Evolutionary conservation across 2,329 filamentous ascomycete species (phyloP).

Genomic region (Volutella citrinella): DNA sequence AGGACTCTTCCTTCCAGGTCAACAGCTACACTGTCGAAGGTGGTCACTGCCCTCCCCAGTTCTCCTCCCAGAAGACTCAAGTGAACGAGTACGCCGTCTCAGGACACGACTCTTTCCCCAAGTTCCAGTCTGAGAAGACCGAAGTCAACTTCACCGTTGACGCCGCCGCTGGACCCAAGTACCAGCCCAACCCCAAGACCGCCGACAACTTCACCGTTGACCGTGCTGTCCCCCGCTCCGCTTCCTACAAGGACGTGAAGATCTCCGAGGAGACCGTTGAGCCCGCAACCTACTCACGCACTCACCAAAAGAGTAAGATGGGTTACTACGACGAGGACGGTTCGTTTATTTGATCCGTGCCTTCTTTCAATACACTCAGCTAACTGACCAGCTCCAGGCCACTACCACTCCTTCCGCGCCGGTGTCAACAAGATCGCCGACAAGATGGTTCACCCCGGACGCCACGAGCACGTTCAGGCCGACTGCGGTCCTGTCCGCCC

Average conservation of each 20-base stretch:
- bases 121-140: slow-evolving; percentile 12
- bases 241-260: slow-evolving; percentile 3
- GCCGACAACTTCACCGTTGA: slow-evolving; percentile 17
- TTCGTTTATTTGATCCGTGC: slow-evolving; percentile 34
- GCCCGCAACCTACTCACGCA: slow-evolving; percentile 41
- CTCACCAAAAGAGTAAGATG: slow-evolving; percentile 54
- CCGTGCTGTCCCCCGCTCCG: slow-evolving; percentile 5
- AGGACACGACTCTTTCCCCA: slow-evolving; percentile 13
- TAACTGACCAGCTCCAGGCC: slow-evolving; percentile 40
- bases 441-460: slow-evolving; percentile 47
- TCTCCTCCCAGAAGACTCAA: slow-evolving; percentile 22
- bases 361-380: slow-evolving; percentile 8
- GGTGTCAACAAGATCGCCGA: slow-evolving; percentile 57
- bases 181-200: slow-evolving; percentile 20
- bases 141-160: slow-evolving; percentile 10
- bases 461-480: slow-evolving; percentile 48
- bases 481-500: slow-evolving; percentile 26
- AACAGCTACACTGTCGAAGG: slow-evolving; percentile 25
- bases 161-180: slow-evolving; percentile 14
- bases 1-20: slow-evolving; percentile 17
- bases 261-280: slow-evolving; percentile 67
- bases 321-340: slow-evolving; percentile 64
- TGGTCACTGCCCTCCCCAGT: slow-evolving; percentile 17
- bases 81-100: slow-evolving; percentile 29
- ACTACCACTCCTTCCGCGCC: slow-evolving; percentile 58